A percentile compares a stretch with the other conserved stretches of the same genome.
phyloP scores from a whole-genome alignment of 345 rosid genomes.

The Lepidium africanum region DNA sequence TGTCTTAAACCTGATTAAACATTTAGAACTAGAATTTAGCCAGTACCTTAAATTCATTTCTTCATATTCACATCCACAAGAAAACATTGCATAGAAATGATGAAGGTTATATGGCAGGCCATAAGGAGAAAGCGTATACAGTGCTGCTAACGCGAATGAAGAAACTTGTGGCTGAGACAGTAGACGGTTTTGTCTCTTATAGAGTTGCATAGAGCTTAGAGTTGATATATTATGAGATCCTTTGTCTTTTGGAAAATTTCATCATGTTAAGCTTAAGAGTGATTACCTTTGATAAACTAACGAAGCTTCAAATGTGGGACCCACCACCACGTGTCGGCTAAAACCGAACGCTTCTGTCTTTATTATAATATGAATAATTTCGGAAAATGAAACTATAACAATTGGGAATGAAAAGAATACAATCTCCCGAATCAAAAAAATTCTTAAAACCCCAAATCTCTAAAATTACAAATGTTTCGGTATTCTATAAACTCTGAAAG shows the following conservation, averaged over 20 bases:
- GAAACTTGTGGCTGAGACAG: slow-evolving; percentile 50
- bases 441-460: slow-evolving; percentile 17
- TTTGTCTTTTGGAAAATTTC: background rate
- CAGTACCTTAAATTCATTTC: background rate
- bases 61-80: background rate
- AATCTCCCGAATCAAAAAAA: background rate
- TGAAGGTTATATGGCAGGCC: slow-evolving; percentile 35
- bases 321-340: background rate
- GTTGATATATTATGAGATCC: background rate
- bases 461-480: slow-evolving; percentile 24
- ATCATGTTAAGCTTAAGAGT: no score
- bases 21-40: background rate
- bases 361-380: background rate
- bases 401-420: background rate
- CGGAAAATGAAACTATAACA: background rate
- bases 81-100: background rate
- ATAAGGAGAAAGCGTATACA: slow-evolving; percentile 55
- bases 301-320: background rate
- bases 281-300: no score
- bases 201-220: slow-evolving; percentile 26
- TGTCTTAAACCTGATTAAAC: background rate
- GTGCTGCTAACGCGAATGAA: slow-evolving; percentile 62
- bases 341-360: background rate
- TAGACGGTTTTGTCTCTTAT: slow-evolving; percentile 49
- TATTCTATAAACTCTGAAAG: slow-evolving; percentile 22